Conservation (phyloP, 2,329 filamentous ascomycete species). For the Apiospora malaysiana region DNA sequence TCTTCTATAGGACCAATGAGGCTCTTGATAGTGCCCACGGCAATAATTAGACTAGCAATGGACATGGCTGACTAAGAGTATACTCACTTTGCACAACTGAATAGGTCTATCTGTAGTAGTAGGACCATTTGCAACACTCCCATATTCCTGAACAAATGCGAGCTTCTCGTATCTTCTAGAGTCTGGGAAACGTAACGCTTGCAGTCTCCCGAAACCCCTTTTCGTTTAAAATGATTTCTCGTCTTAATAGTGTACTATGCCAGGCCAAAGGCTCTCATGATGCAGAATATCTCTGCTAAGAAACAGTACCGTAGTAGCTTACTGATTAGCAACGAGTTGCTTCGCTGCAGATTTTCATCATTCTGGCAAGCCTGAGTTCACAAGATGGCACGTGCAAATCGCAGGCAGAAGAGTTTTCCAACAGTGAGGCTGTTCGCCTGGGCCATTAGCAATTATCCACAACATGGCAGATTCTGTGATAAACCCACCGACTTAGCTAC, state of each 20-base stretch:
- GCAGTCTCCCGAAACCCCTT: not conserved
- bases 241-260: too few relatives aligned
- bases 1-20: not conserved
- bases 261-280: not conserved
- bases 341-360: not conserved
- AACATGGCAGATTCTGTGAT: not conserved
- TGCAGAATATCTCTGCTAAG: not conserved
- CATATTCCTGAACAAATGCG: too few relatives aligned
- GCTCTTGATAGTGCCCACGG: not conserved
- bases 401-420: not conserved
- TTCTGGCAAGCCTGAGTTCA: not conserved
- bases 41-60: too few relatives aligned
- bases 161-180: too few relatives aligned
- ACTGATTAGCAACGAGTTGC: not conserved
- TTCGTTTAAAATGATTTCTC: too few relatives aligned
- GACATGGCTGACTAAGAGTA: not conserved
- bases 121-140: too few relatives aligned
- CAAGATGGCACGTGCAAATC: not conserved
- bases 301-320: not conserved
- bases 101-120: not conserved
- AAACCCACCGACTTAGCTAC: not conserved
- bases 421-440: conserved; percentile 1
- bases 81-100: not conserved
- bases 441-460: not conserved
- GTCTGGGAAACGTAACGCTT: not conserved